phyloP scores from a whole-genome alignment of 495 filamentous ascomycete genomes.

The Lentithecium fluviatile region DNA sequence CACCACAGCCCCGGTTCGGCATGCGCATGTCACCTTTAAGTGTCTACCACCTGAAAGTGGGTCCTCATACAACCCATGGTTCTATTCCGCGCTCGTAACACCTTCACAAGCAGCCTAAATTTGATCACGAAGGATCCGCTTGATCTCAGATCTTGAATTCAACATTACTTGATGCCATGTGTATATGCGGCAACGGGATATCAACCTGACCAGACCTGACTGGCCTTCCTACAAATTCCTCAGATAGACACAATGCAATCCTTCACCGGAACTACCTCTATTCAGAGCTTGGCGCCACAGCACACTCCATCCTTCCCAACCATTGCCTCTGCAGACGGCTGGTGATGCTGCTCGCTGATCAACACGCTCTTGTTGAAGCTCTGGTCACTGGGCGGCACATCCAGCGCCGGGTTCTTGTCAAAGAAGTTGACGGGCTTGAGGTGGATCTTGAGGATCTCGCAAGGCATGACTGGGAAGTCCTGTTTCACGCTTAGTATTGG shows the following conservation, averaged over 20 bases:
- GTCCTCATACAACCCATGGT: no score
- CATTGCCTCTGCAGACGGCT: constrained; percentile 37
- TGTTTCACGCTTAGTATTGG: background rate
- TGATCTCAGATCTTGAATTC: no score
- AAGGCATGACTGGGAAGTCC: constrained; percentile 59
- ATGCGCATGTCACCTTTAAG: no score
- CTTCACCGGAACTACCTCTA: background rate
- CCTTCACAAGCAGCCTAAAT: no score
- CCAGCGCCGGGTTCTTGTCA: constrained; percentile 68
- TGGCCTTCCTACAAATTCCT: background rate
- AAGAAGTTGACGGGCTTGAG: constrained; percentile 72
- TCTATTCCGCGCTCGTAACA: no score
- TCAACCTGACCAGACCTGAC: no score
- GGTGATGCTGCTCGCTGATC: constrained; percentile 44
- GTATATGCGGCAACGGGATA: no score
- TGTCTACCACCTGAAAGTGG: no score
- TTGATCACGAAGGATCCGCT: no score
- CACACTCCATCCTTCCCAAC: constrained; percentile 45
- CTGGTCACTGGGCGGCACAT: constrained; percentile 65
- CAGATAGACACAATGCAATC: background rate
- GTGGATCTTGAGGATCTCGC: constrained; percentile 60
- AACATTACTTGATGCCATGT: no score
- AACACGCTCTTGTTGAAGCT: constrained; percentile 51
- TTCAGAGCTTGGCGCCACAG: constrained; percentile 42
- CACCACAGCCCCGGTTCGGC: no score